phyloP scores from a whole-genome alignment of 1,284 basidiomycete genomes.

The Wolfiporia cocos region DNA sequence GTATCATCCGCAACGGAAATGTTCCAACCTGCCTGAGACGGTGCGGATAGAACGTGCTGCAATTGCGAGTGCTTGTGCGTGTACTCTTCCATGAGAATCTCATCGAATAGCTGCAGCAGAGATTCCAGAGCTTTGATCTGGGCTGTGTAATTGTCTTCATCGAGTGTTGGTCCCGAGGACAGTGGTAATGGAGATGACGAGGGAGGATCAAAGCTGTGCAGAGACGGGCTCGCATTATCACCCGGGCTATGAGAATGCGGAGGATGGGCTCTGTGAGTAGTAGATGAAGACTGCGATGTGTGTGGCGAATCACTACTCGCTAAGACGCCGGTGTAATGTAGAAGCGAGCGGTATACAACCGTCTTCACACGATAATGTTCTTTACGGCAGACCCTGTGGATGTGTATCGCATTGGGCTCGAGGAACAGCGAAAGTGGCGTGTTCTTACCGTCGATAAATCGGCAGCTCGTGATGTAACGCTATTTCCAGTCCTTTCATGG shows the following conservation, averaged over 20 bases:
- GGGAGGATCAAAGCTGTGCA: no score
- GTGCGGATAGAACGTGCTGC: conserved; percentile 15
- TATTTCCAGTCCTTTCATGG: conserved; percentile 44
- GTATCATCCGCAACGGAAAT: background rate
- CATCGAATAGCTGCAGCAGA: conserved; percentile 48
- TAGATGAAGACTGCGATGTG: background rate
- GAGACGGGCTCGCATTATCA: no score
- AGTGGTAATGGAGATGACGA: no score
- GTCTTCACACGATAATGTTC: conserved; percentile 70
- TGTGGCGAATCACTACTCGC: no score
- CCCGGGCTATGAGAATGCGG: conserved; percentile 2
- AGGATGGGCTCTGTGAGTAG: no score
- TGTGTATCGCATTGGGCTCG: background rate
- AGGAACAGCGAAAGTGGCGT: no score
- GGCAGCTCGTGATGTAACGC: conserved; percentile 68
- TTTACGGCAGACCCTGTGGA: conserved; percentile 58
- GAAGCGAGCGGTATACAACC: conserved; percentile 50
- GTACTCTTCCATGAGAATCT: conserved; percentile 53
- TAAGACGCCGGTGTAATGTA: conserved; percentile 29
- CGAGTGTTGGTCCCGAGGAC: no score
- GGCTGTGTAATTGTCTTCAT: no score
- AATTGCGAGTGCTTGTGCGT: conserved; percentile 29
- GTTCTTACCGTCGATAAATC: conserved; percentile 62
- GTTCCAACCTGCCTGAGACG: conserved; percentile 3
- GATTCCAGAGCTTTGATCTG: conserved; percentile 14